Base-by-base conservation (phyloP, 140 eudicot genomes). In the Flaveria floridana region DNA sequence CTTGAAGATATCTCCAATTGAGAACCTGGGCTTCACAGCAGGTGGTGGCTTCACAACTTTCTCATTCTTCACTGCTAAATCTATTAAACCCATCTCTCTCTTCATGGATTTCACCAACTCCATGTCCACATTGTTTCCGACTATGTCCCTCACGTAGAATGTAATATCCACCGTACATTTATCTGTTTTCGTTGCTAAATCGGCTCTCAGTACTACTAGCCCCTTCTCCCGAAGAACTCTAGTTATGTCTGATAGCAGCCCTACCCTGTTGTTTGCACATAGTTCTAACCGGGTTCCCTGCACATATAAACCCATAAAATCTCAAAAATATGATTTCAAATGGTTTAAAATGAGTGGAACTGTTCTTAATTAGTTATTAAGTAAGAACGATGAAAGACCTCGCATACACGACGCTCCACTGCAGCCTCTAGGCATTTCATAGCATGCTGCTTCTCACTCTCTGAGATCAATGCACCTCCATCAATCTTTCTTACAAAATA, bases 371-470 rank as follows among this genome's bases (percentile, higher is more conserved):
- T 52, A 11, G 23, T 7, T 64, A 28, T 28, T 23, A 0, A 2
- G 56, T 47, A 15, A 16, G 48, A 44, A 41, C 10, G 1, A 12
- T 2, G 18, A 18, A 9, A 80, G 56, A 90, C 97, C 95, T 88
- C 97, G 67, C 91, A 87, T 46, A 88, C 97, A 18, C 97, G 87
- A 75, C 97, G 91, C 72, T 90, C 89, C 9, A 88, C 83, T 47
- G 95, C 97, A 2, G 97, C 97, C 76, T 88, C 90, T 78, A 88
- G 75, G 82, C 97, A 88, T 84, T 84, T 90, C 57, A 73, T 68
- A 12, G 90, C 92, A 81, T 89, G 72, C 65, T 86, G 87, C 68
- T 88, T 90, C 89, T 90, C 97, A 16, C 85, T 37, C 28, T 86
- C 85, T 6, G 90, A 84, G 51, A 76, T 79, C 50, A 90, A n/a